Base-by-base conservation (phyloP, 257 asterid genomes). In the Thymus quinquecostatus region DNA sequence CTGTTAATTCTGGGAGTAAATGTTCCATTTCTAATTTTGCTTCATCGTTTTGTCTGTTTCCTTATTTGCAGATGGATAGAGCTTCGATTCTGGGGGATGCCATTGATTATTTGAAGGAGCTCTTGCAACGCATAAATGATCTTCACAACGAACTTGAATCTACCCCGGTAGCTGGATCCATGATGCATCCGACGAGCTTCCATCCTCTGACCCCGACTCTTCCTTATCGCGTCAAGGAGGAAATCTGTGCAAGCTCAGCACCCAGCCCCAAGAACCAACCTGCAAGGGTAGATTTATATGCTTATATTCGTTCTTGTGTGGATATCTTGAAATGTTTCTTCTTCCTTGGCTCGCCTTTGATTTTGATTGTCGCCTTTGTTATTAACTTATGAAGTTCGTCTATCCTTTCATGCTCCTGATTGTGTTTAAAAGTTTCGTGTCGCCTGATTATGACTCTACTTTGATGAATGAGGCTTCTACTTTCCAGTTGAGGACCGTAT, bases 21-120 rank as follows among this genome's bases (percentile, higher is more conserved):
- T 64, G 69, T 43, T 44, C 8, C 8, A n/a, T 29, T 64, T 49
- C 41, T 29, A 56, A 28, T 44, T 45, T 8, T 44, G 5, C 27
- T 10, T 29, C 6, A 2, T 45, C 30, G 30, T 32, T 30, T 30
- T 47, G 34, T 66, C 47, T 11, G 30, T 43, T 43, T 6, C 6
- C 6, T 38, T 38, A 70, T 40, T 50, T 73, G 62, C 29, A 91
- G 97, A 91, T 91, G 97, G 97, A 91, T 82, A 85, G 96, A 81
- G 97, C 96, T 76, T 89, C 97, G 13, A 89, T 91, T 69, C 82
- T 91, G 34, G 97, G 97, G 67, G 97, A 91, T 70, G 97, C 97
- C 33, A 89, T 91, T 41, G 97, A 91, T 77, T 91, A 91, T 82
- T 75, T 91, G 66, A 91, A 89, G 82, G 96, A 89, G 75, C 91